These are phyloP conservation scores for Hyphodiscus hymeniophilus DNA, from an alignment of 495 filamentous ascomycete genomes.

Conservation along the genomic window DNA sequence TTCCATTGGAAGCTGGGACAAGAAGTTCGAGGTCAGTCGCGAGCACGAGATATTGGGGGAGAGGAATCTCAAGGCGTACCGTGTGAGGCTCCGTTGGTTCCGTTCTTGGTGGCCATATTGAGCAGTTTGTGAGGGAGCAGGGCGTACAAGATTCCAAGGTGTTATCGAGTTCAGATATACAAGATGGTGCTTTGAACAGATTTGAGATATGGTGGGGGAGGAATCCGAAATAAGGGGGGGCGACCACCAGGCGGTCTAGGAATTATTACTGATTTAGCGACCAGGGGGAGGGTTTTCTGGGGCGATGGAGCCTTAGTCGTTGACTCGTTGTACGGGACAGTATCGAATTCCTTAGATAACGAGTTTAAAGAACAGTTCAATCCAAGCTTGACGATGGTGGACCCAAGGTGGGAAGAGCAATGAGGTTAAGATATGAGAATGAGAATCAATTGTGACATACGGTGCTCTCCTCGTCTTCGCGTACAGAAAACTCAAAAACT, in stretches of 20 bases:
- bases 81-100: background rate
- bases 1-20: slow-evolving; percentile 6
- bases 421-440: too few species aligned
- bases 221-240: background rate
- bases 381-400: too few species aligned
- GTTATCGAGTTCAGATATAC: background rate
- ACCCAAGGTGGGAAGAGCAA: too few species aligned
- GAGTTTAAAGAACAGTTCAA: too few species aligned
- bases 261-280: background rate
- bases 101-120: background rate
- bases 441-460: too few species aligned
- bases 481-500: too few species aligned
- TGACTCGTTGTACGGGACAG: too few species aligned
- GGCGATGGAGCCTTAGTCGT: too few species aligned
- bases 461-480: too few species aligned
- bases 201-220: background rate
- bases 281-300: background rate
- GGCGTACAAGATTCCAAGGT: background rate
- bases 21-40: background rate
- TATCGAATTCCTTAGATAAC: too few species aligned
- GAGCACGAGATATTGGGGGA: background rate
- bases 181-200: background rate
- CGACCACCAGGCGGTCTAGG: too few species aligned
- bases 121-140: background rate
- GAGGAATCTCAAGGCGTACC: background rate